Base-by-base conservation (phyloP, 192 early-diverging fungal genomes). In the Coemansia sp. region DNA sequence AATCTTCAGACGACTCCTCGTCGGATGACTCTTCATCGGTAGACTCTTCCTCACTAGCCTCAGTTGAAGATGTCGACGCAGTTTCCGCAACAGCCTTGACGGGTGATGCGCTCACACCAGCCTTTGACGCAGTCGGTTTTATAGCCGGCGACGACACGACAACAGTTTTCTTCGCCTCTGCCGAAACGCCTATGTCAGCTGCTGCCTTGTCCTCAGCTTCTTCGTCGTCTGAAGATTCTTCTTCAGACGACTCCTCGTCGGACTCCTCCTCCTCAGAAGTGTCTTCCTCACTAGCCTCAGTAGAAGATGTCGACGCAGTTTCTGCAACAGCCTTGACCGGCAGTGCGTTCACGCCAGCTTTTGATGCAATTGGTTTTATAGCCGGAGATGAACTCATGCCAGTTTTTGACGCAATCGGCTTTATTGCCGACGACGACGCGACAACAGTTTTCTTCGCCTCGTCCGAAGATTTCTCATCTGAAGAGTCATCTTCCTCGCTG, bases 391-490 rank as follows among this genome's bases (percentile, higher is more conserved):
- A 6, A 8, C 31, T 6, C 6, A 8, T 7, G 7, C 7, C 7
- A 8, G 31, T 7, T 34, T 8, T 34, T 8, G 31, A 8, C 7
- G 31, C 31, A 34, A 8, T 34, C 5, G 31, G 31, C 1, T 34
- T 34, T 34, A 34, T 34, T 8, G 31, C 31, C 1, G 31, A 8
- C 31, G 31, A 34, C 31, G 8, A 8, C 31, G 31, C 31, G 8
- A 25, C 50, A 51, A 5, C 49, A 25, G 50, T 9, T 25, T 14
- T 17, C 3, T 20, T 25, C 20, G 50, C 20, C 50, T 67, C 48
- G 25, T 65, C 56, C n/a, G 46, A 40, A 3, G 56, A 66, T 53
- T 28, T 57, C 6, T 66, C 56, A 2, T 53, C 50, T 12, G 47
- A 26, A 10, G 60, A 53, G 6, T 55, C 53, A 21, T 54, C 52